phyloP scores from a whole-genome alignment of 2,329 filamentous ascomycete genomes.

The Diplodia intermedia region DNA sequence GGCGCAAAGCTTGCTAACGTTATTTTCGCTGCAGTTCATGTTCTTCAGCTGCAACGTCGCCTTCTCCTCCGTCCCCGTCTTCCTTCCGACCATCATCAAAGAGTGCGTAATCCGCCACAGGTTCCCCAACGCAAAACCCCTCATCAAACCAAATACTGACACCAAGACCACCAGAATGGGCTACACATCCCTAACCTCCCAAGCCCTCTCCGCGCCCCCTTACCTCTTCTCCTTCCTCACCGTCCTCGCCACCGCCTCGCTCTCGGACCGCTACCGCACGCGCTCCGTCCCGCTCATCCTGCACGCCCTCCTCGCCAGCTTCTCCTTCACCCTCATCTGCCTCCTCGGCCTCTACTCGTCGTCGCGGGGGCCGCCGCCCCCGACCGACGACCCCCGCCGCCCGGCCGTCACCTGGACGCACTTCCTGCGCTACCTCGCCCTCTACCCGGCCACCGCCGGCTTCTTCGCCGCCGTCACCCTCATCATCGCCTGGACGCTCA shows the following conservation, averaged over 20 bases:
- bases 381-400: constrained; percentile 48
- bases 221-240: constrained; percentile 77
- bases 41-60: constrained; percentile 89
- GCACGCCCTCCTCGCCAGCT: constrained; percentile 70
- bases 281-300: constrained; percentile 72
- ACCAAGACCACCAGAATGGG: constrained; percentile 63
- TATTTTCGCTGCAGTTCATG: constrained; percentile 60
- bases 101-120: constrained; percentile 51
- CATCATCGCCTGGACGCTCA: constrained; percentile 86
- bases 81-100: constrained; percentile 79
- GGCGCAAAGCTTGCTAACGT: not conserved
- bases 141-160: not conserved
- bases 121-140: no score
- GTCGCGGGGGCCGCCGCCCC: no score
- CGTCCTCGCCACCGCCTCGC: constrained; percentile 74
- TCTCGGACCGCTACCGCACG: constrained; percentile 70
- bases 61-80: constrained; percentile 86
- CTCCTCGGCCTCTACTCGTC: constrained; percentile 58
- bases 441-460: constrained; percentile 79
- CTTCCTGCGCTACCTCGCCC: constrained; percentile 71
- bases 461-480: constrained; percentile 88
- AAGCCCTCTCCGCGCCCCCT: constrained; percentile 81
- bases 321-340: constrained; percentile 67
- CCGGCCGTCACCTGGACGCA: constrained; percentile 76
- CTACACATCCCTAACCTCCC: constrained; percentile 69